Base-by-base conservation (phyloP, 257 asterid species). In the Jaltomata sinuosa region DNA sequence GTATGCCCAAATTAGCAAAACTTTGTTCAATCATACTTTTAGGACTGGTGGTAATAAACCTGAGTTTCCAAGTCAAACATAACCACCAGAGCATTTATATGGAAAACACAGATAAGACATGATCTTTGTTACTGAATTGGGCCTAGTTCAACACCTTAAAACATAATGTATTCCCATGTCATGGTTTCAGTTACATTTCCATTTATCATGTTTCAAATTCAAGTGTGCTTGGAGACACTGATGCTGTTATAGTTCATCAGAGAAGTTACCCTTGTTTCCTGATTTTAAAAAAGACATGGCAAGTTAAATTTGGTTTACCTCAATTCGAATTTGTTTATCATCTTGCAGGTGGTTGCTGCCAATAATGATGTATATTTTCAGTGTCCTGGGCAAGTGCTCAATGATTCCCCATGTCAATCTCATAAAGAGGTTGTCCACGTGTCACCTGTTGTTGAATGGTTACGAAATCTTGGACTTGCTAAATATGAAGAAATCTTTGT, bases 401-500 rank as follows among this genome's bases (percentile, higher is more conserved):
- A 93, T 87, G 89, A 85, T 74, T 88, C 97, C 86, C 98, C 97
- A 45, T 36, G 84, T 81, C 87, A 80, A 83, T 87, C 94, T 84
- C 86, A 85, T 49, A 78, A 22, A 81, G 85, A 90, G 77, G 85
- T 45, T 79, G 84, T 84, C 78, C 89, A 84, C 83, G 86, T 83
- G 32, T 90, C 94, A 19, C 91, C 91, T 15, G 97, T 94, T 80
- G 86, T 88, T 53, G 92, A 90, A 84, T 96, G 98, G 99, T 89
- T 96, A 38, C 91, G 85, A 21, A 90, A 89, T 49, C 89, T 96
- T 83, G 99, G 95, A 86, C 97, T 96, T 49, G 87, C 89, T 29
- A 94, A 91, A 79, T 96, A 96, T 87, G 99, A 91, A 89, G 96
- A 94, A 32, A 49, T 88, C 32, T 96, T 96, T 78, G 89, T 90